Conservation (phyloP, 2,329 filamentous ascomycete species). For the Remersonia thermophila region DNA sequence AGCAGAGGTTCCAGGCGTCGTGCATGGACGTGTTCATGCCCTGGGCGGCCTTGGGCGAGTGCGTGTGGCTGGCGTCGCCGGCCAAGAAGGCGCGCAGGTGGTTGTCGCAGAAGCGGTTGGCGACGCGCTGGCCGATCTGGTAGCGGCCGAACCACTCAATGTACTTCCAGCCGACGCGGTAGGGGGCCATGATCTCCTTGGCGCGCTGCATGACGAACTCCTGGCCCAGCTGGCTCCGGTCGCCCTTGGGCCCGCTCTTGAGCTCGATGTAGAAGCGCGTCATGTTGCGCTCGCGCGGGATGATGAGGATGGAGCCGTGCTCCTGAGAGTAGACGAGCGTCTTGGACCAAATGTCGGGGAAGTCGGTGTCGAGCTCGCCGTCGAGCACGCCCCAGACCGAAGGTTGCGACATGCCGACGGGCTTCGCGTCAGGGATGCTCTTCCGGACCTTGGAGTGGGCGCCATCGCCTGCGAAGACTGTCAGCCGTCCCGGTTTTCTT, state of each 20-base stretch:
- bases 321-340: slow-evolving; percentile 55
- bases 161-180: slow-evolving; percentile 43
- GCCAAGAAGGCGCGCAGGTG: slow-evolving; percentile 53
- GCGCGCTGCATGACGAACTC: slow-evolving; percentile 61
- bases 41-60: slow-evolving; percentile 60
- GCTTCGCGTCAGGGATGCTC: slow-evolving; percentile 44
- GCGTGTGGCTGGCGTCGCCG: slow-evolving; percentile 60
- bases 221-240: slow-evolving; percentile 36
- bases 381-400: slow-evolving; percentile 60
- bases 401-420: slow-evolving; percentile 41
- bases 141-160: slow-evolving; percentile 63
- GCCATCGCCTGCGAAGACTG: slow-evolving; percentile 41
- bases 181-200: slow-evolving; percentile 47
- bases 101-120: slow-evolving; percentile 54
- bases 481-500: slow-evolving; percentile 2
- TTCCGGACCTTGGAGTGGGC: slow-evolving; percentile 59
- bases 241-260: slow-evolving; percentile 32
- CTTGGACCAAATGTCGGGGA: slow-evolving; percentile 66
- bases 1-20: slow-evolving; percentile 49
- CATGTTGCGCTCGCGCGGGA: slow-evolving; percentile 61
- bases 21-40: slow-evolving; percentile 52
- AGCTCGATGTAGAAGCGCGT: slow-evolving; percentile 52
- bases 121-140: slow-evolving; percentile 58
- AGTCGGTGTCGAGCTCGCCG: slow-evolving; percentile 57
- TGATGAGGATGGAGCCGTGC: slow-evolving; percentile 58